Evolutionary conservation across 2,329 filamentous ascomycete genomes (phyloP), one percentile per base, ranked within the genome.

Genomic region (Curvularia spicifera): DNA sequence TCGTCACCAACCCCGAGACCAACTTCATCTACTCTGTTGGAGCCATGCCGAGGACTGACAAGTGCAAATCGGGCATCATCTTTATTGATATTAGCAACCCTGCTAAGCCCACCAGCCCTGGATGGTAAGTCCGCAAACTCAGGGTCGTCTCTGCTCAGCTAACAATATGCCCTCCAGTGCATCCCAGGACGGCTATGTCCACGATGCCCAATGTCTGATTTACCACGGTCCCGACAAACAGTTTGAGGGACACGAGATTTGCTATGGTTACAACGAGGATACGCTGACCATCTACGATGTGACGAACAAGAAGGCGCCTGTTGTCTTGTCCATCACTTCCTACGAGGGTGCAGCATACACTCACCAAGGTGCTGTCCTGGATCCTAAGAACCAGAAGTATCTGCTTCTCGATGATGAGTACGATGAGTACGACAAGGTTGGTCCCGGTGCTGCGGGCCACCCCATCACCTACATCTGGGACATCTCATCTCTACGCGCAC

Each of bases 191-290:
- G 84, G 84, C 37, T 87, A 87, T 68, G 84, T 87, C 13, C 85
- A 87, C 70, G 85, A 87, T 64, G 85, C 85, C 2, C 84, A 87
- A 72, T 87, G 85, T 69, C 74, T 87, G 39, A 79, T 82, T 58
- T 85, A 84, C 74, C 79, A 77, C 7, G 84, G 84, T 0, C 83
- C 84, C 0, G 80, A 85, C 58, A 72, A 71, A 24, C 66, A 76
- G 24, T 86, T 81, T 69, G 69, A 73, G 3, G 82, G 80, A 24
- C 76, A 74, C 1, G 82, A 86, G 53, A 84, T 86, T 65, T 86
- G 84, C 79, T 84, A 84, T 66, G 82, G 81, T 35, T 85, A 84
- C 78, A 85, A 85, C 71, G 83, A 84, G 63, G 81, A 84, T 64
- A 79, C 80, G 3, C 68, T 84, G 37, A 83, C 82, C 31, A 83